phyloP scores from a whole-genome alignment of 2,329 filamentous ascomycete genomes.

The Ophiostoma himal-ulmi region DNA sequence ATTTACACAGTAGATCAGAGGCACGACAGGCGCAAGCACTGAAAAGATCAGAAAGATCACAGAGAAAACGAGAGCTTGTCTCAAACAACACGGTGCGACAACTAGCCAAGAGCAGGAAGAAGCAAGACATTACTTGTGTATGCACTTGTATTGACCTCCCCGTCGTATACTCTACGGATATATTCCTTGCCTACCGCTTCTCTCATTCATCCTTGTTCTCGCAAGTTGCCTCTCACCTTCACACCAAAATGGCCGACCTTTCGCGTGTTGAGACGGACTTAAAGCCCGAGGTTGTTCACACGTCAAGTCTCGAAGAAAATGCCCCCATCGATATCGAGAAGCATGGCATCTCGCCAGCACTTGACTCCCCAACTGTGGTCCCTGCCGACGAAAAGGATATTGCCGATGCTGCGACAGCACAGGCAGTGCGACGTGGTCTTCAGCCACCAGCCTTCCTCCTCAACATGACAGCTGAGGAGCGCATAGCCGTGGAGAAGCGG shows the following conservation, averaged over 20 bases:
- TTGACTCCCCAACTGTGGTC: neutral
- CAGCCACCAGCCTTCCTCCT: slow-evolving; percentile 23
- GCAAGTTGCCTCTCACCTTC: neutral
- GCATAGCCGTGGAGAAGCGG: slow-evolving; percentile 44
- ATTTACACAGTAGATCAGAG: neutral
- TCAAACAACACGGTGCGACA: neutral
- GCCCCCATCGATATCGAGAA: slow-evolving; percentile 14
- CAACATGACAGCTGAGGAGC: slow-evolving; percentile 26
- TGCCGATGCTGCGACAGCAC: slow-evolving; percentile 32
- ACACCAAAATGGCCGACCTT: slow-evolving; percentile 3
- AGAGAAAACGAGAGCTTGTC: slow-evolving; percentile 9
- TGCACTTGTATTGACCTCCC: neutral
- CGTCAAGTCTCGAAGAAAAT: slow-evolving; percentile 14
- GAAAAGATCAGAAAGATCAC: neutral
- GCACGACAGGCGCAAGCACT: neutral
- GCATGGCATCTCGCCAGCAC: neutral
- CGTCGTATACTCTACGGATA: neutral
- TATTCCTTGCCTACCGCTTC: neutral
- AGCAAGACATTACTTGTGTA: neutral
- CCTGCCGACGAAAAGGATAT: neutral
- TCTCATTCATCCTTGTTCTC: neutral
- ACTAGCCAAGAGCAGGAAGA: neutral
- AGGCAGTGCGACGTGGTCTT: slow-evolving; percentile 41
- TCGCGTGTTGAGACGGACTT: slow-evolving; percentile 11
- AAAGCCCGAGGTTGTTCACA: slow-evolving; percentile 13